Conservation (phyloP, 2,329 filamentous ascomycete genomes). For the Fusarium sp. region DNA sequence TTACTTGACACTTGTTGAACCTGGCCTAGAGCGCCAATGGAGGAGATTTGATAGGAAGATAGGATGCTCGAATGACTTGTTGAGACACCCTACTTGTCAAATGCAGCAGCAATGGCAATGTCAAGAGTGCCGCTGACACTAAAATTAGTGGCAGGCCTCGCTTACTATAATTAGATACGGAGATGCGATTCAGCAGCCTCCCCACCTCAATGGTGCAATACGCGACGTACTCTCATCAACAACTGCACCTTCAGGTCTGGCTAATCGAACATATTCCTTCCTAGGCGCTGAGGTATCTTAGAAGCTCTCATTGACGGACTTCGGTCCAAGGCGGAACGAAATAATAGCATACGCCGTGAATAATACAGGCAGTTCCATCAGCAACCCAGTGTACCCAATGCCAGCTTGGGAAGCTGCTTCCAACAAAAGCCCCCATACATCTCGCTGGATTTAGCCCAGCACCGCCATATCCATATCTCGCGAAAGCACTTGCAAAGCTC, state of each 20-base stretch:
- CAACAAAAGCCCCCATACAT: slow-evolving; percentile 38
- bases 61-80: background rate
- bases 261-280: background rate
- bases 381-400: slow-evolving; percentile 45
- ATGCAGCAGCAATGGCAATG: background rate
- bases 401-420: slow-evolving; percentile 33
- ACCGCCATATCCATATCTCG: slow-evolving; percentile 41
- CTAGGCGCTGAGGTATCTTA: background rate
- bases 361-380: slow-evolving; percentile 11
- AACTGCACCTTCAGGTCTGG: background rate
- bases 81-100: background rate
- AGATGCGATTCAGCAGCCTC: background rate
- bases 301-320: background rate
- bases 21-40: background rate
- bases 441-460: slow-evolving; percentile 36
- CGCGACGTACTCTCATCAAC: background rate
- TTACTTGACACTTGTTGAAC: background rate
- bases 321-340: slow-evolving; percentile 35
- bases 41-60: background rate
- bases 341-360: slow-evolving; percentile 29
- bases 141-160: background rate
- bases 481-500: slow-evolving; percentile 49
- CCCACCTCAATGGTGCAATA: background rate
- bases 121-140: background rate
- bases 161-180: background rate